These are phyloP conservation scores for Septoria linicola DNA, from an alignment of 2,329 filamentous ascomycete species.

Conservation along the genomic window DNA sequence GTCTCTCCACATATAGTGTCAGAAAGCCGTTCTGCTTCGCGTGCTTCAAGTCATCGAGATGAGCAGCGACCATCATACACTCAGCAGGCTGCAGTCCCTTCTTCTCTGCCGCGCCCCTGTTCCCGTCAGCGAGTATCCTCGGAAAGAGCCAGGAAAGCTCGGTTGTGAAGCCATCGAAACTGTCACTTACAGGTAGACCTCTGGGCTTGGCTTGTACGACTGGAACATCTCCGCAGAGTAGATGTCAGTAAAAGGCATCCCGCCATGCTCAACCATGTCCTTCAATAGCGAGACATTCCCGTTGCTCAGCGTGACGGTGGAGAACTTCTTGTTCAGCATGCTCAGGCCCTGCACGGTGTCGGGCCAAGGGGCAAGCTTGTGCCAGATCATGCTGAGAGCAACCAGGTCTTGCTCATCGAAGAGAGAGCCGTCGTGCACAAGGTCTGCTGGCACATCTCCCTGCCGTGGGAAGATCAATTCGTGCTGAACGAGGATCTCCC, in stretches of 20 bases:
- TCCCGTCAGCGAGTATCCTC: background rate
- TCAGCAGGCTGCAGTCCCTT: slow-evolving; percentile 59
- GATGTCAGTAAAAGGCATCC: slow-evolving; percentile 61
- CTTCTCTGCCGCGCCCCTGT: slow-evolving; percentile 57
- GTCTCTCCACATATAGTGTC: slow-evolving; percentile 72
- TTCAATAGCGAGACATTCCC: slow-evolving; percentile 66
- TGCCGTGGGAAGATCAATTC: slow-evolving; percentile 20
- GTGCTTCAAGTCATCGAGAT: slow-evolving; percentile 66
- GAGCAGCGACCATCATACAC: slow-evolving; percentile 75
- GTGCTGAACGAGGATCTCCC: slow-evolving; percentile 56
- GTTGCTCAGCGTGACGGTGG: slow-evolving; percentile 70
- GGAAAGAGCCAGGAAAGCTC: background rate
- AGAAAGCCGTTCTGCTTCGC: slow-evolving; percentile 64
- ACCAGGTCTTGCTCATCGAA: slow-evolving; percentile 50
- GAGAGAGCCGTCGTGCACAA: slow-evolving; percentile 44
- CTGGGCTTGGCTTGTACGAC: slow-evolving; percentile 70
- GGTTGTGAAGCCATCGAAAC: background rate
- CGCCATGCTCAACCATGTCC: slow-evolving; percentile 61
- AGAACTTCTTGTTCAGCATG: slow-evolving; percentile 48
- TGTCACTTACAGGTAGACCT: slow-evolving; percentile 55
- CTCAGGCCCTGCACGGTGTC: slow-evolving; percentile 62
- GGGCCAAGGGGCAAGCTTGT: slow-evolving; percentile 67
- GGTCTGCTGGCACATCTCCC: slow-evolving; percentile 2
- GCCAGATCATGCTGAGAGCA: slow-evolving; percentile 63
- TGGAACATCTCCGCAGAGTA: slow-evolving; percentile 69